Percentiles rank a stretch among this genome's conserved stretches.
Evolutionary conservation across 345 rosid genomes (phyloP).

Genomic region (Schrenkiella parvula): DNA sequence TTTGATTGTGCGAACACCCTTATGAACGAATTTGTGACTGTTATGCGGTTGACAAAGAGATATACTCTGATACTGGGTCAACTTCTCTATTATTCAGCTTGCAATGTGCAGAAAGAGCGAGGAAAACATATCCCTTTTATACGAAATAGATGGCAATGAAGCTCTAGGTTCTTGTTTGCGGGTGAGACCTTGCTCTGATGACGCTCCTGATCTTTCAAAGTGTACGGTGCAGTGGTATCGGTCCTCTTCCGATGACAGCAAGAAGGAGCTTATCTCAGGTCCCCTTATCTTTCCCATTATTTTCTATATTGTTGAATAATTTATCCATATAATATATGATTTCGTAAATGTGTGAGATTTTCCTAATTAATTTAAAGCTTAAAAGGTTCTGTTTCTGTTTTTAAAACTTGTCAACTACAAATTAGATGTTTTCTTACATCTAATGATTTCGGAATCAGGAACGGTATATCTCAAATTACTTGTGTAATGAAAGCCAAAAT

Average conservation of each 20-base stretch:
- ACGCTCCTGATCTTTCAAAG: constrained; percentile 65
- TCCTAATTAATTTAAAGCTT: background rate
- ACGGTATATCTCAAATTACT: background rate
- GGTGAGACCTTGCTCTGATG: constrained; percentile 59
- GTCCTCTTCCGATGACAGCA: constrained; percentile 61
- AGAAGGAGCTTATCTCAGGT: constrained; percentile 93
- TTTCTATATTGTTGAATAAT: background rate
- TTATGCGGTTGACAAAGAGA: background rate
- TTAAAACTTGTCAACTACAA: background rate
- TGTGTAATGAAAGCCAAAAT: background rate
- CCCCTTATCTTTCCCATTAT: background rate
- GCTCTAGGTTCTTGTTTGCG: constrained; percentile 72
- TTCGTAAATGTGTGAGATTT: background rate
- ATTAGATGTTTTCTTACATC: background rate
- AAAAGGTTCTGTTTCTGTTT: background rate
- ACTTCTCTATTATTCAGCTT: constrained; percentile 44
- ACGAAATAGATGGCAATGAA: constrained; percentile 86
- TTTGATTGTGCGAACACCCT: background rate
- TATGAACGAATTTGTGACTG: constrained; percentile 1
- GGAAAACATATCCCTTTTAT: constrained; percentile 44
- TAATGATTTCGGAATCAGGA: background rate
- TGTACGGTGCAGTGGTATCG: constrained; percentile 89
- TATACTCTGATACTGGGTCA: constrained; percentile 2
- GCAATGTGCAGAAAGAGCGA: constrained; percentile 58
- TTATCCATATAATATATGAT: background rate